Base-by-base conservation (phyloP, 2,329 filamentous ascomycete genomes). In the Didymella pomorum region DNA sequence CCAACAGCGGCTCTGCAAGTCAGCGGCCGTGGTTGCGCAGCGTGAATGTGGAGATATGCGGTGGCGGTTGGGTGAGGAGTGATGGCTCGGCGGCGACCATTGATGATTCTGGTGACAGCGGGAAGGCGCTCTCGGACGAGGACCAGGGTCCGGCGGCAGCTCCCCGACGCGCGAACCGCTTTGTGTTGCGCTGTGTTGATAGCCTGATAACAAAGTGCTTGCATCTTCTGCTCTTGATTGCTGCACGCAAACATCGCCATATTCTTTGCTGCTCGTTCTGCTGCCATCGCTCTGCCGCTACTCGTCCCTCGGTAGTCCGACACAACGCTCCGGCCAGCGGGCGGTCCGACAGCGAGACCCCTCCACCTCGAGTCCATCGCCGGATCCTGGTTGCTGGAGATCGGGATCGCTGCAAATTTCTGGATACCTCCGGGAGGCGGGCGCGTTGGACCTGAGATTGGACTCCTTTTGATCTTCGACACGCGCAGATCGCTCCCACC, bases 271-370 rank as follows among this genome's bases (percentile, higher is more conserved):
- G 35, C 31, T 39, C 35, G n/a, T 20, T 39, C 35, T 20, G 35
- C 33, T 35, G 16, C 33, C 33, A 4, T 35, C 33, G 26, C 11
- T 21, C 11, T 28, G 29, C 35, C 4, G 12, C 29, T 28, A 8
- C 26, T 31, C 29, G 8, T 35, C 31, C 16, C 49, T 58, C 55
- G 49, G 49, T 39, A 37, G 49, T 58, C 49, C 37, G 55, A 43
- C 21, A 20, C 25, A 26, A 33, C 62, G 66, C 68, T 55, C 31
- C 57, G 63, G 51, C 64, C 64, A 52, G 48, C 54, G 57, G 42
- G 65, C 61, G 67, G 59, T 56, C 66, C 55, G 52, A 28, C 57
- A 50, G 28, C 35, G 28, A 42, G 53, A 58, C 64, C 57, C 60
- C 55, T 28, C 47, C 53, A 57, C 56, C 26, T 49, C 35, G 35